These are phyloP conservation scores for Mycena floridula DNA, from an alignment of 768 basidiomycete species.

Conservation along the genomic window DNA sequence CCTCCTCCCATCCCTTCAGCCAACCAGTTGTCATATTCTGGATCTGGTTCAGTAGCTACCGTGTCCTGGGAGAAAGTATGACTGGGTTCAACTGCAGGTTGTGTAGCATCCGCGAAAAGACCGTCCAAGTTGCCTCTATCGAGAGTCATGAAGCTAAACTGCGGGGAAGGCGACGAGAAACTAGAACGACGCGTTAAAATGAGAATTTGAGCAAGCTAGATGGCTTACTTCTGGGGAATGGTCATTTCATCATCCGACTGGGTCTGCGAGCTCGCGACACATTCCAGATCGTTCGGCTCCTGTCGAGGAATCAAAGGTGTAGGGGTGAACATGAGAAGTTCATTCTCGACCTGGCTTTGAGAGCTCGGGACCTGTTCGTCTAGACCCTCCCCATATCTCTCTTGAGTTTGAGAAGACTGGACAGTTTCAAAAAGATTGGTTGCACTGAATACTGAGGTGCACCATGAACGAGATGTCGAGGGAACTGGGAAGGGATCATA, in stretches of 20 bases:
- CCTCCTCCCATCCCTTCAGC: neutral
- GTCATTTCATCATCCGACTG: neutral
- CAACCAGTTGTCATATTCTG: neutral
- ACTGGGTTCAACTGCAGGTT: no score
- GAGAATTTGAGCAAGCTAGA: neutral
- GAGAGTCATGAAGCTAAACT: no score
- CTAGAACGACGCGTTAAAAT: no score
- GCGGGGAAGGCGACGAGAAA: no score
- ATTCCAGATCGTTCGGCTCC: no score
- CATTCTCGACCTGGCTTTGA: slow-evolving; percentile 36
- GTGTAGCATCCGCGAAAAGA: no score
- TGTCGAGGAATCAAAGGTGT: no score
- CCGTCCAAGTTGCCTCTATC: no score
- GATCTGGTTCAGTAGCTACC: neutral
- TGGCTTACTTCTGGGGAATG: neutral
- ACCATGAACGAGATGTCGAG: neutral
- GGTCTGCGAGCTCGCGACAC: neutral
- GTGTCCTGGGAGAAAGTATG: neutral
- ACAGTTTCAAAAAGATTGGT: no score
- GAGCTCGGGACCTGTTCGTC: slow-evolving; percentile 41
- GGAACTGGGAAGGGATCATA: neutral
- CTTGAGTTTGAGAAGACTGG: slow-evolving; percentile 17
- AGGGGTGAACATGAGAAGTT: no score
- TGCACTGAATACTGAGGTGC: no score
- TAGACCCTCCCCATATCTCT: slow-evolving; percentile 17